These are phyloP conservation scores for Meyerozyma carpophila DNA, from an alignment of 1,139 yeast species.

Conservation along the genomic window DNA sequence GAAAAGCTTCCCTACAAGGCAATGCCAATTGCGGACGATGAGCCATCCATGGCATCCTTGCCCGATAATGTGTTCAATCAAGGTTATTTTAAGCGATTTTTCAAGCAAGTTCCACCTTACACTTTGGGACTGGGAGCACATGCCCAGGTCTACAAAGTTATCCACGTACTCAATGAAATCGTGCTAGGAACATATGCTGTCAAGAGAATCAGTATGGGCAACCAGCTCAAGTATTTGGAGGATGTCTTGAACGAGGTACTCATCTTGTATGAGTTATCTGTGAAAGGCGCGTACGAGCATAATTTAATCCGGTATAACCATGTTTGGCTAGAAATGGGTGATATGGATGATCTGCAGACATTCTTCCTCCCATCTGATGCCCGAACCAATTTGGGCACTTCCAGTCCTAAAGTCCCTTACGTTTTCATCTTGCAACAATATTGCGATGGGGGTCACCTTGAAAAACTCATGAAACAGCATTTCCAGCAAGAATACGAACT, in stretches of 20 bases:
- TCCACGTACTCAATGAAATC: conserved; percentile 67
- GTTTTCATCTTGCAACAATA: conserved; percentile 81
- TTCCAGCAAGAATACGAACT: conserved; percentile 18
- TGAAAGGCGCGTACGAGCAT: conserved; percentile 35
- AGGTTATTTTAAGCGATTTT: conserved; percentile 70
- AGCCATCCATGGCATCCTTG: conserved; percentile 9
- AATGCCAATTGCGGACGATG: not conserved
- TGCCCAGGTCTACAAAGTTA: conserved; percentile 79
- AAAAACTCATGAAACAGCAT: conserved; percentile 49
- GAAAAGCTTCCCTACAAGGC: conserved; percentile 20
- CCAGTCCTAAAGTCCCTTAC: conserved; percentile 52
- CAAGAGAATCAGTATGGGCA: conserved; percentile 80
- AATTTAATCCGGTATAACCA: conserved; percentile 82
- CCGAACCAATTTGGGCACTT: conserved; percentile 3
- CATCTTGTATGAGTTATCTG: conserved; percentile 46
- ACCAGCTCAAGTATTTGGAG: conserved; percentile 60
- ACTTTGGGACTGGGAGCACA: conserved; percentile 75
- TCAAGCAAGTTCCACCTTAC: conserved; percentile 38
- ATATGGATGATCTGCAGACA: conserved; percentile 40
- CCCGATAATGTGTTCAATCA: conserved; percentile 54
- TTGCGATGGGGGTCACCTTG: conserved; percentile 84
- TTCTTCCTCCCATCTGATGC: conserved; percentile 18
- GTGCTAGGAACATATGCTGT: conserved; percentile 77
- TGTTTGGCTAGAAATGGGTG: conserved; percentile 83
- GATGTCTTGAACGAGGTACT: conserved; percentile 76